phyloP scores from a whole-genome alignment of 345 rosid genomes.

The Eucalyptus camaldulensis region DNA sequence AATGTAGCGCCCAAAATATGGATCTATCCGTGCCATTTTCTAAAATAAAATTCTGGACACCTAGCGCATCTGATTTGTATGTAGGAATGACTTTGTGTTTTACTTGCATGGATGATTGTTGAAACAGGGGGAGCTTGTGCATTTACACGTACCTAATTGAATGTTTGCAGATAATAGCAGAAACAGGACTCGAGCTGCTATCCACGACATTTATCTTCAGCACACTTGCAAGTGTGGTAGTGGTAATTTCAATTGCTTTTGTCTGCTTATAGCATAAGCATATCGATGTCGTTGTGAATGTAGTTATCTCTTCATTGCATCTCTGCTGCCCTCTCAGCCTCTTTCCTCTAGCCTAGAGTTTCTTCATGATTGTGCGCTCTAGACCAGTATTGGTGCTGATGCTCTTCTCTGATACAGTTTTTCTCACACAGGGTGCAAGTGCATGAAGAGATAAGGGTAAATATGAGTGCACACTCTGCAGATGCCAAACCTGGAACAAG shows the following conservation, averaged over 20 bases:
- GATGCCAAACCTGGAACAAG: not conserved
- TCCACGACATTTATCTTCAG: slow-evolving; percentile 66
- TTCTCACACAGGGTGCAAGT: not conserved
- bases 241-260: accelerated
- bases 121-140: not conserved
- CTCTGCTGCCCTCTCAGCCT: not conserved
- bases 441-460: not conserved
- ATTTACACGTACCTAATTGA: not conserved
- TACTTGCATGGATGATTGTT: not conserved
- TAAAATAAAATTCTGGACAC: accelerated
- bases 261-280: not conserved
- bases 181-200: slow-evolving; percentile 76
- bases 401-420: not conserved
- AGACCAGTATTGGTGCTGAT: accelerated
- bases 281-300: accelerated
- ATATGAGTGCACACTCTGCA: not conserved
- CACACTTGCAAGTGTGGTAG: slow-evolving; percentile 35
- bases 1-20: not conserved
- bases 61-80: not conserved
- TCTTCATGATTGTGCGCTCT: not conserved
- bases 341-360: not conserved
- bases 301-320: not conserved
- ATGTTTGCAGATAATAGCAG: slow-evolving; percentile 55
- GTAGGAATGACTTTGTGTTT: not conserved
- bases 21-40: not conserved